Conservation (phyloP, 805 yeast genomes). For the Debaryomyces hansenii region DNA sequence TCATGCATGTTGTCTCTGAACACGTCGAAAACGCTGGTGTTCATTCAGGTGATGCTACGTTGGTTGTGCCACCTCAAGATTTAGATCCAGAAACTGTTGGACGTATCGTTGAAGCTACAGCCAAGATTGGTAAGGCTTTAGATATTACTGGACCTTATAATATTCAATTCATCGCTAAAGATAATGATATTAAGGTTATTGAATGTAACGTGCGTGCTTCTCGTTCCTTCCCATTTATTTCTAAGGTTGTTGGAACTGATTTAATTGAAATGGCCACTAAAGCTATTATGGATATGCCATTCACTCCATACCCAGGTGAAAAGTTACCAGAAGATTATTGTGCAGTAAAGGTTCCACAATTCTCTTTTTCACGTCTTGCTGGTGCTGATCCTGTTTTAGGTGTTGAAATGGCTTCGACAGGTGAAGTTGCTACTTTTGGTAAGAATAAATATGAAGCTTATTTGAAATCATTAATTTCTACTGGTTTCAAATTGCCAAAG, state of each 20-base stretch:
- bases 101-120: conserved; percentile 92
- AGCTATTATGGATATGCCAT: conserved; percentile 87
- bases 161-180: conserved; percentile 95
- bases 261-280: conserved; percentile 96
- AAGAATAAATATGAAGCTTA: conserved; percentile 96
- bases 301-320: conserved; percentile 86
- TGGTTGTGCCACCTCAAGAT: conserved; percentile 96
- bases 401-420: conserved; percentile 99
- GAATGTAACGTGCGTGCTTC: conserved; percentile 99
- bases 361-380: conserved; percentile 92
- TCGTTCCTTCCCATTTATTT: conserved; percentile 98
- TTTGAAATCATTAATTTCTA: conserved; percentile 88
- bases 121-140: conserved; percentile 92
- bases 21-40: conserved; percentile 99
- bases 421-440: conserved; percentile 90
- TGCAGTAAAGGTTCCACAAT: conserved; percentile 97
- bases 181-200: conserved; percentile 93
- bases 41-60: conserved; percentile 98
- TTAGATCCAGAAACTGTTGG: conserved; percentile 87
- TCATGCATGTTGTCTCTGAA: conserved; percentile 97
- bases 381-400: conserved; percentile 98
- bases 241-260: conserved; percentile 95
- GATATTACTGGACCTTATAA: conserved; percentile 97
- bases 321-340: conserved; percentile 91
- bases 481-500: conserved; percentile 94